These are phyloP conservation scores for Xylaria palmicola DNA, from an alignment of 495 filamentous ascomycete species.

Conservation along the genomic window DNA sequence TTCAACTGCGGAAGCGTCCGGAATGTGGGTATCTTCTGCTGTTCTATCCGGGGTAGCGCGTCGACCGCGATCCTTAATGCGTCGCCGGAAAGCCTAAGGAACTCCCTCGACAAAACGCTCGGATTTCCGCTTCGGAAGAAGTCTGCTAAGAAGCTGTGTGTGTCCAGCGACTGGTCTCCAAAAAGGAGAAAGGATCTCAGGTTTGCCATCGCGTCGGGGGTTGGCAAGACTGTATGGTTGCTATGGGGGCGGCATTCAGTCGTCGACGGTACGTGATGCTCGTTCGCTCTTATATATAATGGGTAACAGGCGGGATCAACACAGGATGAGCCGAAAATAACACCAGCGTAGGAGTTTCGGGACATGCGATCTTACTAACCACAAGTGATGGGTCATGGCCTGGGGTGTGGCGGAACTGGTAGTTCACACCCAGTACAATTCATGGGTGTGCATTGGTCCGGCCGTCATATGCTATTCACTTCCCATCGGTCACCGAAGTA, in stretches of 20 bases:
- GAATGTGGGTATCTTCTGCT: constrained; percentile 65
- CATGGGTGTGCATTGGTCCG: background rate
- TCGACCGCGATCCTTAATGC: constrained; percentile 65
- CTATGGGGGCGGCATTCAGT: constrained; percentile 10
- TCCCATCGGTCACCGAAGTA: constrained; percentile 44
- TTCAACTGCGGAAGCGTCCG: constrained; percentile 68
- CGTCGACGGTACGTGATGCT: constrained; percentile 16
- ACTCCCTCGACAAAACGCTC: constrained; percentile 62
- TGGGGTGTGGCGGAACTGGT: constrained; percentile 16
- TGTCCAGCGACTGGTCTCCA: constrained; percentile 78
- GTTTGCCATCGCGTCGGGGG: constrained; percentile 17
- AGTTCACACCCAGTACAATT: constrained; percentile 3
- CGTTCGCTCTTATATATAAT: constrained; percentile 33
- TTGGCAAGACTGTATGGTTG: constrained; percentile 21
- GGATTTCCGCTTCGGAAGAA: constrained; percentile 60
- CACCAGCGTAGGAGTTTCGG: no score
- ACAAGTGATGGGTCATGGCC: no score
- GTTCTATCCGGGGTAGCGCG: constrained; percentile 56
- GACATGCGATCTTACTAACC: no score
- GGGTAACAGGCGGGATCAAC: constrained; percentile 17
- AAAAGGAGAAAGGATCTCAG: constrained; percentile 53
- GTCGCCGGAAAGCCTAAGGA: constrained; percentile 61
- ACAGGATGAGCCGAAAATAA: constrained; percentile 31
- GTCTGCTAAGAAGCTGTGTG: constrained; percentile 62
- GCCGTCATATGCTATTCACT: constrained; percentile 15